Evolutionary conservation across 805 yeast species (phyloP), one percentile per base, ranked within the genome.

Genomic region (Kluyveromyces aestuarii): DNA sequence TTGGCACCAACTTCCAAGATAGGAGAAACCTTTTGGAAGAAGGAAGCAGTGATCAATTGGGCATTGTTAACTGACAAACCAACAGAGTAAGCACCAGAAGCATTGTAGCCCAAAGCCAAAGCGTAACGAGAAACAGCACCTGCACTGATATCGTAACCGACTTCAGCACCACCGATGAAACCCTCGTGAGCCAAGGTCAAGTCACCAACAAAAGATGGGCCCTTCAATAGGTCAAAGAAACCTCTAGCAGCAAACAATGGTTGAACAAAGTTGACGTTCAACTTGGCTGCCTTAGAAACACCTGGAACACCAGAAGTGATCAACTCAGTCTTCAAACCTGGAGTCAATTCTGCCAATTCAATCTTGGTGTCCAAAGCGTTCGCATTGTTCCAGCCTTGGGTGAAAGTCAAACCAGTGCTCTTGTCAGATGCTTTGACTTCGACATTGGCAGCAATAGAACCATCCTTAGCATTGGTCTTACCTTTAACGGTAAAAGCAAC

Each of bases 321-420:
- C 65, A 93, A 75, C 73, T 90, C 96, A 60, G 93, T 84, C 77
- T 89, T 91, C 64, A 93, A 80, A 62, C 98, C 97, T 62, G 95
- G 96, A 53, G 96, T 84, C 72, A 91, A 79, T 71, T 90, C 95
- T 51, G 83, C 78, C 63, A 93, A 79, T 76, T 91, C 97, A 61
- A 93, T 78, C 79, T 88, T 91, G 75, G 98, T 87, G 77, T 81
- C 84, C 67, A 93, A 76, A 56, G 84, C 79, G 72, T 91, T 91
- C 71, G 95, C 84, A 62, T 95, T 87, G 75, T 90, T 84, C 96
- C 98, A 90, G 67, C 96, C 96, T 78, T 93, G 98, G 60, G 96
- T 89, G 66, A 93, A 75, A 56, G 96, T 81, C 65, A 93, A 76
- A 56, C 97, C 97, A 54, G 93, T 76, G 54, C 89, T 78, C 78